These are phyloP conservation scores for Schizosaccharomyces pombe DNA, from an alignment of 805 yeast species.

Conservation along the genomic window DNA sequence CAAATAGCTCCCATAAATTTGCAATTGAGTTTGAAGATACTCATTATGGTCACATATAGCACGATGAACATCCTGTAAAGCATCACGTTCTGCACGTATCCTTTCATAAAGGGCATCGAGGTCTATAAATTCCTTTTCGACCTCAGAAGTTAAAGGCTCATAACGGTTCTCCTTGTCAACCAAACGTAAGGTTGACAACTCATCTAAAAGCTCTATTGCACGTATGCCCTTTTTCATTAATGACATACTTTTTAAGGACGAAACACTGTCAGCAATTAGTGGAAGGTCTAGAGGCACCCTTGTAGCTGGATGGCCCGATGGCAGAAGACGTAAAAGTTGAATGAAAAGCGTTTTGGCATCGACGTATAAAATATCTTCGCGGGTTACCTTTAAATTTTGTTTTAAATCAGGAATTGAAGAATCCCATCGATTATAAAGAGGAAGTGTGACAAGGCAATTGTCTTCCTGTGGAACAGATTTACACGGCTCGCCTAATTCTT, in stretches of 20 bases:
- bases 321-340: conserved; percentile 17
- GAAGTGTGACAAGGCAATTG: conserved; percentile 15
- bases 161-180: neutral
- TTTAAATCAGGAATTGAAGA: conserved; percentile 14
- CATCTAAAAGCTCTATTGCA: conserved; percentile 14
- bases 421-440: conserved; percentile 16
- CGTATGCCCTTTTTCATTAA: conserved; percentile 16
- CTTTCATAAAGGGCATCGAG: conserved; percentile 16
- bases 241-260: conserved; percentile 12
- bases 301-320: conserved; percentile 11
- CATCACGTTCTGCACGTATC: conserved; percentile 14
- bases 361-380: conserved; percentile 16
- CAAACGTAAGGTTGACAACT: conserved; percentile 10
- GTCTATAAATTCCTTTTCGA: conserved; percentile 16
- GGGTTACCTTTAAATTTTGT: conserved; percentile 12
- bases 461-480: conserved; percentile 13
- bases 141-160: conserved; percentile 15
- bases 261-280: conserved; percentile 16
- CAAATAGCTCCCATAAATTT: conserved; percentile 18
- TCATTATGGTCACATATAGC: conserved; percentile 18
- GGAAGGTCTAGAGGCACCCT: conserved; percentile 13
- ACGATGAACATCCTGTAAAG: conserved; percentile 15
- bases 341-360: conserved; percentile 17
- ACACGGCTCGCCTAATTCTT: conserved; percentile 15
- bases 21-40: conserved; percentile 16